Base-by-base conservation (phyloP, 371 early-diverging fungal species). In the Gilbertella persicaria region DNA sequence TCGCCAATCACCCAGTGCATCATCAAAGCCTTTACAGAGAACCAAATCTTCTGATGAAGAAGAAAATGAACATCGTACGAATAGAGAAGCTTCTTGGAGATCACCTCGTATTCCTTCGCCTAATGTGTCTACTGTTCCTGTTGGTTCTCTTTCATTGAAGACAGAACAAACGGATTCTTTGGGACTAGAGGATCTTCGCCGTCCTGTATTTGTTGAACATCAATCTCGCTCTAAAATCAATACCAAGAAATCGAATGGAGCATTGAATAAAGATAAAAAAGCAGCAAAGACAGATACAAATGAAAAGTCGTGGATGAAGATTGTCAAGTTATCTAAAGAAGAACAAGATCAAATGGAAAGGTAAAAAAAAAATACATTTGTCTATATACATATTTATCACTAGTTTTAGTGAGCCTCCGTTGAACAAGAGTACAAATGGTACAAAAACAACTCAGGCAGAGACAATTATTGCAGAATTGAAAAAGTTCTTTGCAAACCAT, bases 221-320 rank as follows among this genome's bases (percentile, higher is more conserved):
- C 59, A 59, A 44, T 20, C 35, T 24, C 38, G 50, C 42, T 9
- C 24, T 13, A 21, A 26, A 21, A 30, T 13, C 26, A 16, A 26
- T 4, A 16, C 17, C 14, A 16, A 44, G 44, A 19, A 45, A 30
- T 25, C 2, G 17, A 17, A 2, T 35, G 10, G 10, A 37, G 4
- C 14, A 10, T 2, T 25, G 4, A n/a, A 35, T 4, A 44, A 50
- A 39, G 43, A 50, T 23, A 60, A 60, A 10, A 19, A 36, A 13
- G 1, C 48, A 10, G 35, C 25, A 19, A 35, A 30, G 10, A 28
- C 45, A 12, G 41, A 44, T 28, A 51, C 40, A 12, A 46, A 47
- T 41, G 82, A 83, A 39, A 83, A 86, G 55, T 78, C 86, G 9
- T 84, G 86, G 70, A 80, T 86, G 70, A 84, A 84, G 50, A 71